These are phyloP conservation scores for Corynascus novoguineensis DNA, from an alignment of 495 filamentous ascomycete genomes.

Conservation along the genomic window DNA sequence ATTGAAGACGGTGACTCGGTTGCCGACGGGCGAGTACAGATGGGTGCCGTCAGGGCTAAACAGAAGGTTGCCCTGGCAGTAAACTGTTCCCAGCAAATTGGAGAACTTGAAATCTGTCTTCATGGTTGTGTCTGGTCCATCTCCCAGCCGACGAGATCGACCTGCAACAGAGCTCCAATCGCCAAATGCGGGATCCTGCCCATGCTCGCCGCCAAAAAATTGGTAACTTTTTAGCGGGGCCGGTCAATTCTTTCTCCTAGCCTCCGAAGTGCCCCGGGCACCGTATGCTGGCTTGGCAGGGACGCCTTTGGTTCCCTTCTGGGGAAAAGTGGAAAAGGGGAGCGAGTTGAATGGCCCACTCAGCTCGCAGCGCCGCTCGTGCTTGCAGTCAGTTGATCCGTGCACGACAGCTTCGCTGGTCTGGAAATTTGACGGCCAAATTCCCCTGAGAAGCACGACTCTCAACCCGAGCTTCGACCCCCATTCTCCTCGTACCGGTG, in stretches of 20 bases:
- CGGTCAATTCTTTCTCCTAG: constrained; percentile 31
- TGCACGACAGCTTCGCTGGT: constrained; percentile 17
- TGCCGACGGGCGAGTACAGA: constrained; percentile 94
- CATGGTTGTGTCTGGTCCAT: constrained; percentile 53
- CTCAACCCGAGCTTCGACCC: constrained; percentile 31
- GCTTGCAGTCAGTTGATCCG: constrained; percentile 17
- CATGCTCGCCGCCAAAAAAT: constrained; percentile 20
- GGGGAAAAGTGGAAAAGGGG: constrained; percentile 29
- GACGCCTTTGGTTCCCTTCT: constrained; percentile 15
- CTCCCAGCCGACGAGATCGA: neutral
- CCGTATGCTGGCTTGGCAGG: constrained; percentile 6
- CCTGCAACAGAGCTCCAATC: constrained; percentile 4
- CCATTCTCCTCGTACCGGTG: constrained; percentile 18
- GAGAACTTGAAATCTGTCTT: constrained; percentile 98
- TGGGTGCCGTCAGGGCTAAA: constrained; percentile 96
- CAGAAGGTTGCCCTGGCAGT: constrained; percentile 91
- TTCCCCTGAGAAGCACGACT: constrained; percentile 41
- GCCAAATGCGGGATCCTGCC: constrained; percentile 11
- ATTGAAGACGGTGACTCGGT: constrained; percentile 92
- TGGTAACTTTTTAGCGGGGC: constrained; percentile 28
- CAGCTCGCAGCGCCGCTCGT: constrained; percentile 14
- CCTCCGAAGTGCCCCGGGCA: constrained; percentile 7
- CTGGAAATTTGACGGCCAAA: constrained; percentile 39
- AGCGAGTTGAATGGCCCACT: constrained; percentile 14
- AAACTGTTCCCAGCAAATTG: constrained; percentile 93